A percentile compares a stretch with the other conserved stretches of the same genome.
Conservation (phyloP, 192 early-diverging fungal species). For the Coemansia sp. region DNA sequence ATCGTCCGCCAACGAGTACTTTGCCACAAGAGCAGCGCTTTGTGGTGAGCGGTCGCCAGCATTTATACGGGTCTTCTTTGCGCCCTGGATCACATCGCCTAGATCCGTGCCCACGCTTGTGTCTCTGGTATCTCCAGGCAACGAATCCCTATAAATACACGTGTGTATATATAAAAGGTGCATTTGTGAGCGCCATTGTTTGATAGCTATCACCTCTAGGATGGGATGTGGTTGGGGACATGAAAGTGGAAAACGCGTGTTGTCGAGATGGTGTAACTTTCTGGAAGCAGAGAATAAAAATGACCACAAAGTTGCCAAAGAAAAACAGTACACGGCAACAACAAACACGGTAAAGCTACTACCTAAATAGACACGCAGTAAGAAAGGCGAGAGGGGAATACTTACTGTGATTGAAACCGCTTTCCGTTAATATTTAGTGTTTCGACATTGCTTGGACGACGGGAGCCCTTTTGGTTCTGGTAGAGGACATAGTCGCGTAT, state of each 20-base stretch:
- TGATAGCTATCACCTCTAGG: neutral
- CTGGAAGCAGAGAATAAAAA: neutral
- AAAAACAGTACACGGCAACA: neutral
- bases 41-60: constrained; percentile 37
- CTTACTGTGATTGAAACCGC: constrained; percentile 35
- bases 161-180: neutral
- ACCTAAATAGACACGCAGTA: constrained; percentile 10
- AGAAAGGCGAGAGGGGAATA: neutral
- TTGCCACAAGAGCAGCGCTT: constrained; percentile 44
- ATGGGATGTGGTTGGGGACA: neutral
- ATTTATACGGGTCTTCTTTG: neutral
- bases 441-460: constrained; percentile 8
- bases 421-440: constrained; percentile 36
- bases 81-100: neutral
- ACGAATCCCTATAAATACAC: constrained; percentile 13
- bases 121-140: neutral
- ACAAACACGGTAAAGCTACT: neutral
- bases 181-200: neutral
- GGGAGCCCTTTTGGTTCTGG: constrained; percentile 15
- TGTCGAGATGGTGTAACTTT: neutral
- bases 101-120: neutral
- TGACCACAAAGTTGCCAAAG: neutral
- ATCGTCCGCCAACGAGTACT: constrained; percentile 27
- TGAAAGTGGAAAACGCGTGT: neutral
- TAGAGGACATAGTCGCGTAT: constrained; percentile 33